phyloP scores from a whole-genome alignment of 2,329 filamentous ascomycete species.

The Fusarium equiseti region DNA sequence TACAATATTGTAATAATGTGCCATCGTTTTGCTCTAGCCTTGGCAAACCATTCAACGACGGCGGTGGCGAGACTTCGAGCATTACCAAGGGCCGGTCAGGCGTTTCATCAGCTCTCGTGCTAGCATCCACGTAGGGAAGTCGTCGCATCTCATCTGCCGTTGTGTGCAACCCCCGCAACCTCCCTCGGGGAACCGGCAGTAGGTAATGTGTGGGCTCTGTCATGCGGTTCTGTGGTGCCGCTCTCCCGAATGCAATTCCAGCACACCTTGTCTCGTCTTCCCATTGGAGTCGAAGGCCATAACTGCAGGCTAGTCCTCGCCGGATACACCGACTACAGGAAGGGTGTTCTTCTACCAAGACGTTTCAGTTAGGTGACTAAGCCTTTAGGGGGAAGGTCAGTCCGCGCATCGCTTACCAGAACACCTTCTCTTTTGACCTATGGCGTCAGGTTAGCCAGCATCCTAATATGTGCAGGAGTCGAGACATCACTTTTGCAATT shows the following conservation, averaged over 20 bases:
- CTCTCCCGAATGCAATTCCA: background rate
- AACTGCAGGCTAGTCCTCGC: background rate
- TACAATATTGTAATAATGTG: background rate
- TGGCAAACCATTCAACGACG: background rate
- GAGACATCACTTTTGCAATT: background rate
- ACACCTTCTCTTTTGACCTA: conserved; percentile 1
- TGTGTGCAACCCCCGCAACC: background rate
- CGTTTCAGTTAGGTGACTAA: background rate
- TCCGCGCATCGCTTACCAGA: background rate
- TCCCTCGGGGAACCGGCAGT: background rate
- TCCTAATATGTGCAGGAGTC: background rate
- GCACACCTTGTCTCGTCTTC: background rate
- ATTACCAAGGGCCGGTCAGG: background rate
- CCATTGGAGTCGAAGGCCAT: background rate
- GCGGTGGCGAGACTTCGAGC: background rate
- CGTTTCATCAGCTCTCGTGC: background rate
- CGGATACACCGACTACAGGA: conserved; percentile 38
- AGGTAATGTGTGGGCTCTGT: background rate
- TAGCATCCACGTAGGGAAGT: background rate
- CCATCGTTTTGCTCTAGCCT: background rate
- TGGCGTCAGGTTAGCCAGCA: background rate
- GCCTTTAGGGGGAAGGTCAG: background rate
- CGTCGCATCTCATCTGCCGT: background rate
- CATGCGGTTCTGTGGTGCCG: background rate
- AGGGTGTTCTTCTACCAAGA: background rate